phyloP scores from a whole-genome alignment of 2,329 filamentous ascomycete genomes.

The Hortaea werneckii region DNA sequence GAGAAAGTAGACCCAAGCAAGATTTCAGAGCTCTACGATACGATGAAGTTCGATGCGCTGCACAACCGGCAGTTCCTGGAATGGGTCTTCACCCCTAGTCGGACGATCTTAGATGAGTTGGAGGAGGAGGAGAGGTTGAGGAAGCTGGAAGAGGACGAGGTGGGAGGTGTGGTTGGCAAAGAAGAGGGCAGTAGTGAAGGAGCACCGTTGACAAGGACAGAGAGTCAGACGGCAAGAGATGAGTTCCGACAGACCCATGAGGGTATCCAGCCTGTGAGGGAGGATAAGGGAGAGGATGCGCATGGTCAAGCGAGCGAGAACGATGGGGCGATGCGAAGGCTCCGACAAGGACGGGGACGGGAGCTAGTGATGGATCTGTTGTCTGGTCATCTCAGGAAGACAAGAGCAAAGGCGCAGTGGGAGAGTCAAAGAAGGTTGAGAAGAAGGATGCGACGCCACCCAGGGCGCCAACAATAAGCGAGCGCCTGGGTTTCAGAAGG shows the following conservation, averaged over 20 bases:
- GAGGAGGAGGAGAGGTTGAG: slow-evolving; percentile 8
- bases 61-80: slow-evolving; percentile 95
- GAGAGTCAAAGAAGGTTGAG: background rate
- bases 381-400: background rate
- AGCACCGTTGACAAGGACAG: slow-evolving; percentile 14
- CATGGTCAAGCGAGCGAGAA: background rate
- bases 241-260: slow-evolving; percentile 24
- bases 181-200: background rate
- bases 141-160: slow-evolving; percentile 6
- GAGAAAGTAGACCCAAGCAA: slow-evolving; percentile 99
- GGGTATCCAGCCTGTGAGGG: slow-evolving; percentile 12
- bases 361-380: background rate
- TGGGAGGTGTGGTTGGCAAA: background rate
- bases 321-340: slow-evolving; percentile 7
- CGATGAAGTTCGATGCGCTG: slow-evolving; percentile 97
- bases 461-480: slow-evolving; percentile 24
- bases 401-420: background rate
- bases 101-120: slow-evolving; percentile 61
- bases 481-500: slow-evolving; percentile 44
- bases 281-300: slow-evolving; percentile 6
- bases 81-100: slow-evolving; percentile 89
- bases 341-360: slow-evolving; percentile 13
- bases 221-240: slow-evolving; percentile 21
- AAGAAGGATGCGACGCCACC: background rate
- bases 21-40: slow-evolving; percentile 96